A percentile compares a stretch with the other conserved stretches of the same genome.
phyloP scores from a whole-genome alignment of 345 rosid species.

The Populus pruinosa region DNA sequence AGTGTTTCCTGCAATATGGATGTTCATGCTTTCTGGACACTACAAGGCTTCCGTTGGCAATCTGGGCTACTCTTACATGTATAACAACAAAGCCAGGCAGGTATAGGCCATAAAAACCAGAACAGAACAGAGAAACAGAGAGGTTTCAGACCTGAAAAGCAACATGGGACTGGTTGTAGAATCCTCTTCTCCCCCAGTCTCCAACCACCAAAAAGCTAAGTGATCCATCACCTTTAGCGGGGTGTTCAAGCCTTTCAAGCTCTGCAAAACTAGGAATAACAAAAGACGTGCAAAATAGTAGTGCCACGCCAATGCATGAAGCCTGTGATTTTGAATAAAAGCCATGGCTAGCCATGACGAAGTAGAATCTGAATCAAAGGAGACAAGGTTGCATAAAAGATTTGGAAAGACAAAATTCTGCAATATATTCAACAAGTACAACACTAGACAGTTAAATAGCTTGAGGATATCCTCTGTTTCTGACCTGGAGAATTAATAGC shows the following conservation, averaged over 20 bases:
- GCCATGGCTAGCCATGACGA: conserved; percentile 26
- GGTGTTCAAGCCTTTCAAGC: conserved; percentile 41
- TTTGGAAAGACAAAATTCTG: background rate
- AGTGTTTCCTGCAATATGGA: background rate
- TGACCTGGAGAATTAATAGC: background rate
- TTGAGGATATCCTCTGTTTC: background rate
- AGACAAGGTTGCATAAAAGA: background rate
- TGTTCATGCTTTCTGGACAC: background rate
- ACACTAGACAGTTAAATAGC: background rate
- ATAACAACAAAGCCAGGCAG: background rate
- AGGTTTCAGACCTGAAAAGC: conserved; percentile 54
- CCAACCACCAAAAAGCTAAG: conserved; percentile 66
- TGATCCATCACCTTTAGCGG: conserved; percentile 45
- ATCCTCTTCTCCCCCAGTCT: conserved; percentile 76
- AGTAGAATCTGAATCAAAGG: background rate
- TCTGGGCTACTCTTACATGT: no score
- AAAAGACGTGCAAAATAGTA: background rate
- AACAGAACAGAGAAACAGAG: background rate
- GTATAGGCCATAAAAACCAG: background rate
- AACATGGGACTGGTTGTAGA: conserved; percentile 57
- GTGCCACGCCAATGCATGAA: background rate
- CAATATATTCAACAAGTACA: background rate
- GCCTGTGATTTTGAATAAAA: background rate
- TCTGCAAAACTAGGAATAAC: conserved; percentile 27
- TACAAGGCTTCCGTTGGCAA: no score